These are phyloP conservation scores for Russula compacta DNA, from an alignment of 768 basidiomycete species.

Conservation along the genomic window DNA sequence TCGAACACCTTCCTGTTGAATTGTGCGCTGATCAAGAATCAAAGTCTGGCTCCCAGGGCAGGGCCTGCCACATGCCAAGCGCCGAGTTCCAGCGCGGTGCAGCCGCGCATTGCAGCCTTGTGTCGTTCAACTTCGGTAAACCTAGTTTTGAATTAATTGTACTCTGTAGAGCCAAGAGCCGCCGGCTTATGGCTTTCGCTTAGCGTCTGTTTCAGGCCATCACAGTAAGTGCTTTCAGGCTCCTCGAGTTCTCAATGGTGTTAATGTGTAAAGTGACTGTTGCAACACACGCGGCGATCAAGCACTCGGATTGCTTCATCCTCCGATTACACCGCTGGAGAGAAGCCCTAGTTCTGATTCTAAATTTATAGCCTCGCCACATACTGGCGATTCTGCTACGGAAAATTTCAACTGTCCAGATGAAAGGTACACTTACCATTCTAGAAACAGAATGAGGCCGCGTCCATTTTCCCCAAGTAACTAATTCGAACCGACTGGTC, in stretches of 20 bases:
- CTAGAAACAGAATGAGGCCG: slow-evolving; percentile 2
- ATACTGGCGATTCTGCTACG: slow-evolving; percentile 12
- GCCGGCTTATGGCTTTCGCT: slow-evolving; percentile 18
- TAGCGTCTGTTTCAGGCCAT: slow-evolving; percentile 8
- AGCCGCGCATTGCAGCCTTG: slow-evolving; percentile 12
- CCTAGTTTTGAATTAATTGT: slow-evolving; percentile 13
- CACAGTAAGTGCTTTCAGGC: neutral
- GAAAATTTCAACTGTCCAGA: slow-evolving; percentile 16
- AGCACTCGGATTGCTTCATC: slow-evolving; percentile 8
- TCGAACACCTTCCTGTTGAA: neutral
- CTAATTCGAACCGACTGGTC: slow-evolving; percentile 14
- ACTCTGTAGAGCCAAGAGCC: slow-evolving; percentile 3
- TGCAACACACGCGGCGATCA: neutral
- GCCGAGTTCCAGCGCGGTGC: slow-evolving; percentile 11
- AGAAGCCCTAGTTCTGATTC: slow-evolving; percentile 1
- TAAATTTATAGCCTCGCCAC: slow-evolving; percentile 4
- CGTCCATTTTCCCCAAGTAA: neutral
- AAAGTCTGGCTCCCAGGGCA: neutral
- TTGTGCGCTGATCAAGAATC: neutral
- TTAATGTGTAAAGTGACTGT: neutral
- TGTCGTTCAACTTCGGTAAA: slow-evolving; percentile 15
- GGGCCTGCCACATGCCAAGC: slow-evolving; percentile 5
- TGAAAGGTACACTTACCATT: slow-evolving; percentile 1
- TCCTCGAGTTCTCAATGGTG: slow-evolving; percentile 7
- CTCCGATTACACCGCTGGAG: slow-evolving; percentile 11